Evolutionary conservation across 2,329 filamentous ascomycete species (phyloP).

Genomic region (Phaeoacremonium minimum): DNA sequence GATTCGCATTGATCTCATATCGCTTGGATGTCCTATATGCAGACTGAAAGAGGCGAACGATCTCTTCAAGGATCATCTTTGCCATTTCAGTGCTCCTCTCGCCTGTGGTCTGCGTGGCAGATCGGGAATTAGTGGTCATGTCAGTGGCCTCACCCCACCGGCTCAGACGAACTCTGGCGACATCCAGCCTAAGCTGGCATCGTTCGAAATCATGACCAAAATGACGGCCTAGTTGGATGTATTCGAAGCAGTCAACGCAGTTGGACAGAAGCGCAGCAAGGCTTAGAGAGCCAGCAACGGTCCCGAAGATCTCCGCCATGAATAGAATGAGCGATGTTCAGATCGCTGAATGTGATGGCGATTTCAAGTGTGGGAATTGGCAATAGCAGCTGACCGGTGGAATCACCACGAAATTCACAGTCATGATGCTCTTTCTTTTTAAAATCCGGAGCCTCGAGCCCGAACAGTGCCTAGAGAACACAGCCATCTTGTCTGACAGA

Average conservation of each 20-base stretch:
- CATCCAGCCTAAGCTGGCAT: constrained; percentile 24
- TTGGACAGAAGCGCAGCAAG: constrained; percentile 29
- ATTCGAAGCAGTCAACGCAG: constrained; percentile 33
- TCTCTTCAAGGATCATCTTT: constrained; percentile 16
- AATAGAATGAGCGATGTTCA: too few species aligned
- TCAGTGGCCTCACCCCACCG: constrained; percentile 27
- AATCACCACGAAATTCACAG: too few species aligned
- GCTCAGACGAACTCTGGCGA: constrained; percentile 21
- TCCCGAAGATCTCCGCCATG: constrained; percentile 17
- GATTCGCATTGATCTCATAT: constrained; percentile 11
- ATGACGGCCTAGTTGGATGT: constrained; percentile 28
- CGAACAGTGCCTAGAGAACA: too few species aligned
- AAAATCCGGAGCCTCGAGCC: too few species aligned
- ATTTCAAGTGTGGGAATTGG: too few species aligned
- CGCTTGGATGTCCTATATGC: constrained; percentile 15
- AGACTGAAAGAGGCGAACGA: constrained; percentile 16
- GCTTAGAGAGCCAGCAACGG: constrained; percentile 22
- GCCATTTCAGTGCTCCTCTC: constrained; percentile 10
- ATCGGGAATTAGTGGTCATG: constrained; percentile 21
- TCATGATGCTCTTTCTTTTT: too few species aligned
- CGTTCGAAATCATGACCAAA: constrained; percentile 27
- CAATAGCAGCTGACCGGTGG: too few species aligned
- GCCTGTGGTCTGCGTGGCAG: constrained; percentile 7
- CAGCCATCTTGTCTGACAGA: too few species aligned
- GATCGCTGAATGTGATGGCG: too few species aligned